phyloP scores from a whole-genome alignment of 2,329 filamentous ascomycete genomes.

The Phaeosphaeria sp. region DNA sequence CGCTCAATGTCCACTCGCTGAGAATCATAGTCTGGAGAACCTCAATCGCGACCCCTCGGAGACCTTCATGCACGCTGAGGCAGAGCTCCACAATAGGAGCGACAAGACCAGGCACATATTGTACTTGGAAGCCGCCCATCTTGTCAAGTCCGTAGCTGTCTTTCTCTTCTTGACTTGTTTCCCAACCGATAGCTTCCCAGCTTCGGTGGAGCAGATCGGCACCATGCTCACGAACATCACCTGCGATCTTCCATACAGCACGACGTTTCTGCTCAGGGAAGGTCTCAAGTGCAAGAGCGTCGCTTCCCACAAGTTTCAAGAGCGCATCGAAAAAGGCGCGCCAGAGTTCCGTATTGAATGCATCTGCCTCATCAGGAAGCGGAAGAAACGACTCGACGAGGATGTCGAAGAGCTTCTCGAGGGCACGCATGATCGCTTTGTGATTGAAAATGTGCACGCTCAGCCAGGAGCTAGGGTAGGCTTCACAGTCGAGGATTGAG shows the following conservation, averaged over 20 bases:
- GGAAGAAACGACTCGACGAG: conserved; percentile 86
- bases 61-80: conserved; percentile 90
- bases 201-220: conserved; percentile 83
- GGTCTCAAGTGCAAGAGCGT: conserved; percentile 87
- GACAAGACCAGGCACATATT: conserved; percentile 93
- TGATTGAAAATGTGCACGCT: conserved; percentile 94
- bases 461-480: conserved; percentile 88
- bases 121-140: conserved; percentile 96
- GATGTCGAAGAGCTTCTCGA: conserved; percentile 82
- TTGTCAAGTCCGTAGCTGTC: conserved; percentile 78
- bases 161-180: conserved; percentile 81
- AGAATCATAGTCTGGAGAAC: conserved; percentile 98
- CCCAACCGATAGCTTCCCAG: conserved; percentile 98
- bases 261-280: conserved; percentile 96
- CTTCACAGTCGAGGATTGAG: conserved; percentile 86
- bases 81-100: conserved; percentile 92
- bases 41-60: conserved; percentile 88
- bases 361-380: conserved; percentile 87
- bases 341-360: conserved; percentile 93
- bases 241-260: conserved; percentile 98
- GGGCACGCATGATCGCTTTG: conserved; percentile 82
- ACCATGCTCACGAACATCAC: conserved; percentile 90
- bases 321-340: conserved; percentile 90
- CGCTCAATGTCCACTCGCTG: conserved; percentile 95
- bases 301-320: conserved; percentile 86